Evolutionary conservation across 2,329 filamentous ascomycete genomes (phyloP), one percentile per base, ranked within the genome.

Genomic region (Aspergillus hiratsukae): DNA sequence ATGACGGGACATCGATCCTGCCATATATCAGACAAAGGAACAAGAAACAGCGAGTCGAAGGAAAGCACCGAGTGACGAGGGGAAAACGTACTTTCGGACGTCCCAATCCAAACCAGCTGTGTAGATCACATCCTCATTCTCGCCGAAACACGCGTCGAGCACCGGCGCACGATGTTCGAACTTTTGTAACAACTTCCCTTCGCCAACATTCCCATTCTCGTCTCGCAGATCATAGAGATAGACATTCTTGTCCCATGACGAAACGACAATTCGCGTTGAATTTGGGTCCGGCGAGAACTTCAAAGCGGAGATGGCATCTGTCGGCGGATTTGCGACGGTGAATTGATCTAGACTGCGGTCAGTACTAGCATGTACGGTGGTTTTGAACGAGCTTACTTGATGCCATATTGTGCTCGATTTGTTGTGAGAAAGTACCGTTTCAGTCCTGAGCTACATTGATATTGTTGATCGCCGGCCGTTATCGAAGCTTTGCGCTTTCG

Each of bases 241-340:
- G 55, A 96, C 85, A 72, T 90, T 85, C 75, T 87, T 90, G 76
- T 97, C 93, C 94, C 94, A 99, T 55, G 91, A 96, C 10, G 92
- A 88, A 65, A 93, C 92, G n/a, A 95, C 84, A 40, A 99, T 82
- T 65, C 87, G 88, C 53, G 87, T 82, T n/a, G 87, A 85, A 59
- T 81, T 77, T 25, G 91, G 88, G 62, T 82, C 78, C 37, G 91
- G 89, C 62, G 92, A 90, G 80, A 96, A 99, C 69, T 86, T 86
- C 68, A 97, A 80, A 25, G 91, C 82, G 49, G 93, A 96, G 67
- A 97, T 88, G 66, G 89, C 90, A 76, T 99, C 94, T 64, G 83
- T 83, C 10, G 94, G 94, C 49, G 91, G 87, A 66, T 90, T 85
- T 58, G 86, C 82, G 69, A 97, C 83, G 75, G 94, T 88, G 77